Evolutionary conservation across 2,329 filamentous ascomycete genomes (phyloP).

Genomic region (Aureobasidium sp.): DNA sequence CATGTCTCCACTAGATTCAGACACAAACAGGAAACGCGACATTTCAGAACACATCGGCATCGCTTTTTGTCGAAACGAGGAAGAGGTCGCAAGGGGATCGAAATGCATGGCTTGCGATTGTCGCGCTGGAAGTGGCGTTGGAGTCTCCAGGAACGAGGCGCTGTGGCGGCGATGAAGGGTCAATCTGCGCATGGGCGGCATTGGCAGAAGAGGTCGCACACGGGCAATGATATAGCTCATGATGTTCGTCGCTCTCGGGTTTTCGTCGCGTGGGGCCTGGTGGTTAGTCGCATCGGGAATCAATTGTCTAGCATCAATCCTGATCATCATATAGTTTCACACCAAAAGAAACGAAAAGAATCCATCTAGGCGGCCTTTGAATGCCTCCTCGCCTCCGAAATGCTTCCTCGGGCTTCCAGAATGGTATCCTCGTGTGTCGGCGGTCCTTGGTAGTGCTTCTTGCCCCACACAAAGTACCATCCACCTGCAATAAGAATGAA

Average conservation of each 20-base stretch:
- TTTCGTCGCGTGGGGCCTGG: conserved; percentile 6
- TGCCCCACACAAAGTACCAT: conserved; percentile 66
- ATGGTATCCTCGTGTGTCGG: conserved; percentile 31
- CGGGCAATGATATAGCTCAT: conserved; percentile 7
- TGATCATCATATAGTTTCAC: conserved; percentile 6
- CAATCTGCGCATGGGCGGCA: conserved; percentile 5
- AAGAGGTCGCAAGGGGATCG: conserved; percentile 1
- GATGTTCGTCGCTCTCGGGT: conserved; percentile 5
- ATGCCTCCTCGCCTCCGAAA: not conserved
- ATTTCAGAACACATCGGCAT: not conserved
- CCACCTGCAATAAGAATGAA: conserved; percentile 53
- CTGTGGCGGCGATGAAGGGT: not conserved
- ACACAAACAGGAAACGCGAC: not conserved
- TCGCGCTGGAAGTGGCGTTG: not conserved
- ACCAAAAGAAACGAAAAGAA: not conserved
- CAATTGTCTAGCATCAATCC: conserved; percentile 1
- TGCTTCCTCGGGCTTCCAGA: conserved; percentile 2
- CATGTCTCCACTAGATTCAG: not conserved
- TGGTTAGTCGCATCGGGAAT: conserved; percentile 7
- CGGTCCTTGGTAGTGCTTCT: conserved; percentile 60
- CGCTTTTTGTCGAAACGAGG: not conserved
- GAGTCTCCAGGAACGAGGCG: not conserved
- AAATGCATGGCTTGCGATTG: not conserved
- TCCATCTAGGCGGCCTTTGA: not conserved
- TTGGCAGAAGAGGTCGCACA: conserved; percentile 1